Percentiles rank a stretch among this genome's conserved stretches.
phyloP scores from a whole-genome alignment of 208 protist species.

The Novymonas esmeraldas region DNA sequence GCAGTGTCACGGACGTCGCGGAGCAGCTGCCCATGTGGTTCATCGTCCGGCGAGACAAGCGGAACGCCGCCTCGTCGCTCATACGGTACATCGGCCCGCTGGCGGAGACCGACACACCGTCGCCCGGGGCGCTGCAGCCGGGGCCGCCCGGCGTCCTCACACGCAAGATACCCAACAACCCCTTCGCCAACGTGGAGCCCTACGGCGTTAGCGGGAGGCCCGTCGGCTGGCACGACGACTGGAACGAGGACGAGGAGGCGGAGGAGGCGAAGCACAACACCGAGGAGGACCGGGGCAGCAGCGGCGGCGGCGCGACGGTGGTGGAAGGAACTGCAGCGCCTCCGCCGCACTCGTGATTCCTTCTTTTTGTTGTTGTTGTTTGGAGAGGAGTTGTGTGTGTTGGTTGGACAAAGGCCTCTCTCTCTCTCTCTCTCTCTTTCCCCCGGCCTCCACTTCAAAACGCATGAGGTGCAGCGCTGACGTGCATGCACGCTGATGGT shows the following conservation, averaged over 20 bases:
- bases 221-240: conserved; percentile 34
- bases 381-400: not conserved
- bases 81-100: conserved; percentile 82
- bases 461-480: too few species aligned
- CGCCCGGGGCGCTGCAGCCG: conserved; percentile 16
- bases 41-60: conserved; percentile 50
- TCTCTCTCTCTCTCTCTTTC: conserved; percentile 1
- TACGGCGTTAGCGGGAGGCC: conserved; percentile 1
- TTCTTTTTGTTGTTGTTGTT: conserved; percentile 4
- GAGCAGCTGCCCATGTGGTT: conserved; percentile 88
- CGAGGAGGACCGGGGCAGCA: too few species aligned
- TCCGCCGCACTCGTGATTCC: not conserved
- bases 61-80: conserved; percentile 41
- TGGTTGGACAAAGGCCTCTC: too few species aligned
- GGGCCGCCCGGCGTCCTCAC: conserved; percentile 15
- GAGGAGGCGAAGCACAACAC: not conserved
- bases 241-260: conserved; percentile 31
- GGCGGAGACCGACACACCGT: conserved; percentile 3
- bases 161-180: conserved; percentile 33
- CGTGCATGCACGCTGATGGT: too few species aligned
- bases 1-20: conserved; percentile 50
- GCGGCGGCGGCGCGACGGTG: too few species aligned
- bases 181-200: conserved; percentile 21
- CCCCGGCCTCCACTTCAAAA: not conserved
- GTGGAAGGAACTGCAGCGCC: not conserved